A percentile compares a stretch with the other conserved stretches of the same genome.
Evolutionary conservation across 192 early-diverging fungal genomes (phyloP).

Genomic region (Umbelopsis vinacea): DNA sequence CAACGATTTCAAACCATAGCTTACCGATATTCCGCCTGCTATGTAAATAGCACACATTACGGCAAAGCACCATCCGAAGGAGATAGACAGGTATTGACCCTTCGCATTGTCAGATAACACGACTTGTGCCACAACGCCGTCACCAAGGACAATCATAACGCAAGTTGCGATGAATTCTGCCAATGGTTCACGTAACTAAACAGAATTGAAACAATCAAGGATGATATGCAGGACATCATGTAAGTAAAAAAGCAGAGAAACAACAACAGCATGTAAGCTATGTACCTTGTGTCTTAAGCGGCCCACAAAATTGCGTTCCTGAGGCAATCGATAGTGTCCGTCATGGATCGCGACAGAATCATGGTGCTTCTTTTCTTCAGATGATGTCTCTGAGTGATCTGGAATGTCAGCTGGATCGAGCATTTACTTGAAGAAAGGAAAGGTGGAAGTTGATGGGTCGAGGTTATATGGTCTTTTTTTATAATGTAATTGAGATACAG

Average conservation of each 20-base stretch:
- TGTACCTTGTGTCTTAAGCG: not conserved
- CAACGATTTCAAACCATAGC: not conserved
- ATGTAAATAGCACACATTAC: conserved; percentile 67
- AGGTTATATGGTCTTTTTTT: not conserved
- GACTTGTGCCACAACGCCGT: conserved; percentile 65
- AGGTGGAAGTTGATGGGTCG: not conserved
- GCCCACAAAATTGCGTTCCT: not conserved
- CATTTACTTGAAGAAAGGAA: not conserved
- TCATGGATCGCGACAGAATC: not conserved
- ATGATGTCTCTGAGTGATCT: not conserved
- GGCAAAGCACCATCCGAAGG: conserved; percentile 68
- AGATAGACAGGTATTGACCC: conserved; percentile 54
- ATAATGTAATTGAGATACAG: conserved; percentile 6
- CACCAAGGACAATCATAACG: conserved; percentile 65
- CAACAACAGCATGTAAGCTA: no score
- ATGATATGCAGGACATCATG: not conserved
- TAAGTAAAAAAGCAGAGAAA: not conserved
- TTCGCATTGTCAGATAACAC: conserved; percentile 22
- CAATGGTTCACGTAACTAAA: conserved; percentile 57
- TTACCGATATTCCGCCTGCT: conserved; percentile 66
- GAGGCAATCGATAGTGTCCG: not conserved
- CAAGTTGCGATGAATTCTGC: conserved; percentile 81
- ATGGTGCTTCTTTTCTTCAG: not conserved
- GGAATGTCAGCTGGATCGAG: not conserved
- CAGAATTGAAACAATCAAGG: no score